phyloP scores from a whole-genome alignment of 306 rosid species.

The Rosa rugosa region DNA sequence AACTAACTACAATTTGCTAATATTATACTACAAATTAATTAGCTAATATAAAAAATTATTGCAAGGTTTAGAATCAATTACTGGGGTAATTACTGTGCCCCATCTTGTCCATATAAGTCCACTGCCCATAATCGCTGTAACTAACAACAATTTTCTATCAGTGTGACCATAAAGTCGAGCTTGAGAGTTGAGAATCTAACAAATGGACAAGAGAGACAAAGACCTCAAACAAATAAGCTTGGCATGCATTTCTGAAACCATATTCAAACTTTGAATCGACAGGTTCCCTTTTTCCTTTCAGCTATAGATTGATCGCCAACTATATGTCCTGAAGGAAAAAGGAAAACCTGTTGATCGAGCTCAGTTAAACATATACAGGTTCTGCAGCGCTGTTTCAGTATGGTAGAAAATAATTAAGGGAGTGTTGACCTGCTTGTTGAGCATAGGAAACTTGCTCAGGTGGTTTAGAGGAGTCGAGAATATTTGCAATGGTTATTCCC shows the following conservation, averaged over 20 bases:
- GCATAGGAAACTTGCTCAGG: slow-evolving; percentile 31
- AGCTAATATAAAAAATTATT: background rate
- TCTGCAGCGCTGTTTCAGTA: background rate
- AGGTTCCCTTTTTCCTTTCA: background rate
- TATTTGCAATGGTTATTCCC: slow-evolving; percentile 29
- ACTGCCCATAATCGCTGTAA: slow-evolving; percentile 11
- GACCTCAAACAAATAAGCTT: background rate
- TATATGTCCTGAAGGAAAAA: background rate
- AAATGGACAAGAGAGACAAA: slow-evolving; percentile 5
- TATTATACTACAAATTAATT: background rate
- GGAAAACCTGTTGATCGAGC: background rate
- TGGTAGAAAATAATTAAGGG: background rate
- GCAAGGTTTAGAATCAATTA: slow-evolving; percentile 12
- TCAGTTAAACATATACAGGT: background rate
- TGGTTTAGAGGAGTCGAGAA: slow-evolving; percentile 26
- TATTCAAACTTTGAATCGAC: background rate
- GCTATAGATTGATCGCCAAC: background rate
- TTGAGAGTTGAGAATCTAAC: background rate
- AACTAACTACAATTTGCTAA: background rate
- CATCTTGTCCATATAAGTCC: slow-evolving; percentile 32
- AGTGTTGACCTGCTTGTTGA: slow-evolving; percentile 24
- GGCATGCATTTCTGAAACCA: background rate
- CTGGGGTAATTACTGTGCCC: slow-evolving; percentile 30
- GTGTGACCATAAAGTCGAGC: background rate
- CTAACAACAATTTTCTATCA: background rate